Evolutionary conservation across 768 basidiomycete species (phyloP).

Genomic region (Tephrocybe sp.): DNA sequence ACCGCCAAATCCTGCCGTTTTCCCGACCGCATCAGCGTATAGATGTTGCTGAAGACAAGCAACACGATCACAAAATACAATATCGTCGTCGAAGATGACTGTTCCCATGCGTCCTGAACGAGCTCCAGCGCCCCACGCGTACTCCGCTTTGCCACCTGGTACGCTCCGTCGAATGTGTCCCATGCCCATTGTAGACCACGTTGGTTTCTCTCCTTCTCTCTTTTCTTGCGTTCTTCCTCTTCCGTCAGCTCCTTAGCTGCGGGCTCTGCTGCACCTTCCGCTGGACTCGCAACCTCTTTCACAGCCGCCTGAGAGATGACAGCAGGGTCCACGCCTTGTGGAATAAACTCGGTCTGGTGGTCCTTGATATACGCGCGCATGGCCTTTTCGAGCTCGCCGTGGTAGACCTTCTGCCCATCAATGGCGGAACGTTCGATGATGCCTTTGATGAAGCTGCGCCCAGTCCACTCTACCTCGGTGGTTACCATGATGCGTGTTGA

Average conservation of each 20-base stretch:
- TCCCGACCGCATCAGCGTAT: slow-evolving; percentile 51
- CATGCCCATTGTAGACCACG: slow-evolving; percentile 86
- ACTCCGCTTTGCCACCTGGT: slow-evolving; percentile 68
- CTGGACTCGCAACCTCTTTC: slow-evolving; percentile 22
- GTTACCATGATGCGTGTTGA: slow-evolving; percentile 83
- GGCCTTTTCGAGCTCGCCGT: slow-evolving; percentile 75
- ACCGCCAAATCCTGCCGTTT: slow-evolving; percentile 40
- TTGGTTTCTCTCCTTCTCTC: slow-evolving; percentile 67
- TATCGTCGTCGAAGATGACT: slow-evolving; percentile 69
- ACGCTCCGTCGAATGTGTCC: slow-evolving; percentile 81
- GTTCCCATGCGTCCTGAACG: slow-evolving; percentile 77
- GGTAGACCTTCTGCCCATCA: slow-evolving; percentile 90
- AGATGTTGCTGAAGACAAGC: slow-evolving; percentile 78
- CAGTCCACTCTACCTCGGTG: slow-evolving; percentile 94
- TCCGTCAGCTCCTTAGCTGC: slow-evolving; percentile 21
- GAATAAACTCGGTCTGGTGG: slow-evolving; percentile 88
- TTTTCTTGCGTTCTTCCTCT: slow-evolving; percentile 47
- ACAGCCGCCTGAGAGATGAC: slow-evolving; percentile 49
- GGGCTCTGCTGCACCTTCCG: slow-evolving; percentile 24
- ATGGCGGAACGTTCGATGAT: slow-evolving; percentile 92
- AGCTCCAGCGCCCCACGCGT: slow-evolving; percentile 76
- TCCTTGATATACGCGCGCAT: slow-evolving; percentile 90
- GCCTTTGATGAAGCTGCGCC: slow-evolving; percentile 94
- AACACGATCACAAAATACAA: slow-evolving; percentile 71
- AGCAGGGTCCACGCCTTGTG: slow-evolving; percentile 70